These are phyloP conservation scores for Liquidambar formosana DNA, from an alignment of 164 flowering plant genomes.

Conservation along the genomic window DNA sequence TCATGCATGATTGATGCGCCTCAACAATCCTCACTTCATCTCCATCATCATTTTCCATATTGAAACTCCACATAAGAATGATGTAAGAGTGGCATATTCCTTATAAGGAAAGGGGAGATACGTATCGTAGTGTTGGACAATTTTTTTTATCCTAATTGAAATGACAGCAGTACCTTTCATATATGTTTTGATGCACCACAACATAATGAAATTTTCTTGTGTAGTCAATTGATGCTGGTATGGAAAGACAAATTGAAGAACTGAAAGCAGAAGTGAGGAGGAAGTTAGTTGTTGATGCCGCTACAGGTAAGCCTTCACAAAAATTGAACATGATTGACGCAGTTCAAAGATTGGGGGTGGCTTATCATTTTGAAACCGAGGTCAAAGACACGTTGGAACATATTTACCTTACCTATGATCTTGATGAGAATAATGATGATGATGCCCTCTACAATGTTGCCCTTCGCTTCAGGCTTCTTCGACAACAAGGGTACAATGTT, in stretches of 20 bases:
- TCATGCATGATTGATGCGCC: too few relatives aligned
- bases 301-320: not conserved
- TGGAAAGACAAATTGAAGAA: not conserved
- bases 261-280: not conserved
- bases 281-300: not conserved
- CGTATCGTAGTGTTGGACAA: too few relatives aligned
- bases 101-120: too few relatives aligned
- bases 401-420: not conserved
- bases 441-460: conserved; percentile 3
- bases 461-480: conserved; percentile 18
- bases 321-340: not conserved
- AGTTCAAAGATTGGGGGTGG: not conserved
- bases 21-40: too few relatives aligned
- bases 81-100: too few relatives aligned
- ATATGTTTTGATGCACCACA: too few relatives aligned
- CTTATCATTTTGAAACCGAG: conserved; percentile 4
- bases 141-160: too few relatives aligned
- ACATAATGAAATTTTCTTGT: too few relatives aligned
- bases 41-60: too few relatives aligned
- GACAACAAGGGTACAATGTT: conserved; percentile 16
- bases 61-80: too few relatives aligned
- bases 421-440: not conserved
- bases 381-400: conserved; percentile 6
- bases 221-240: too few relatives aligned
- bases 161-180: too few relatives aligned